Base-by-base conservation (phyloP, 805 yeast species). In the Candida patagonica region DNA sequence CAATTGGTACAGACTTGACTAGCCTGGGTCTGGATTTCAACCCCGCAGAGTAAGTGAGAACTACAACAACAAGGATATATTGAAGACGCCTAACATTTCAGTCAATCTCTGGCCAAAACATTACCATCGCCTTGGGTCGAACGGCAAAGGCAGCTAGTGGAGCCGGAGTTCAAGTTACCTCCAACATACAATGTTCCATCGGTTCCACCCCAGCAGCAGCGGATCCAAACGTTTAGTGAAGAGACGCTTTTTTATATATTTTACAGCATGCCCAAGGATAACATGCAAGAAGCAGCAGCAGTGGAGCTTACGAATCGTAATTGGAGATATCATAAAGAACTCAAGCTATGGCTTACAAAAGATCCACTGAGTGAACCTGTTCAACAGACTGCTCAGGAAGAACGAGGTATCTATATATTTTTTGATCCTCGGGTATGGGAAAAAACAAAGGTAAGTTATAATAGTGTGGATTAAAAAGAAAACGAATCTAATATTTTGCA, bases 371-470 rank as follows among this genome's bases (percentile, higher is more conserved):
- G 78, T 45, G 97, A 89, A 59, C 96, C 96, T 1, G 74, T 84
- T 12, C 76, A 68, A 49, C 84, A 86, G 43, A 74, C 81, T 25
- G 80, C 80, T 26, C 89, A 83, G 26, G 85, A 88, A 41, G 98
- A 92, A 62, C 74, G 89, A 45, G 97, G 98, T 1, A 78, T 87
- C 7, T 92, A 92, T 57, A 79, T 88, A 19, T 89, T 92, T 60
- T 92, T 92, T 58, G 97, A 92, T 55, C 96, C 97, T 4, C 84
- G 80, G 50, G 76, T 83, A 45, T 92, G 99, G 99, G 95, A 86
- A 53, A 85, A 84, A 61, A 87, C 89, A 48, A 86, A 83, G 41
- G 46, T 44, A 74, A 74, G 60, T 23, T 25, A 12, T 6, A n/a
- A n/a, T n/a, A n/a, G n/a, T n/a, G n/a, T n/a, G n/a, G n/a, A 10